Conservation (phyloP, 257 asterid species). For the Solanum gandarillasii region DNA sequence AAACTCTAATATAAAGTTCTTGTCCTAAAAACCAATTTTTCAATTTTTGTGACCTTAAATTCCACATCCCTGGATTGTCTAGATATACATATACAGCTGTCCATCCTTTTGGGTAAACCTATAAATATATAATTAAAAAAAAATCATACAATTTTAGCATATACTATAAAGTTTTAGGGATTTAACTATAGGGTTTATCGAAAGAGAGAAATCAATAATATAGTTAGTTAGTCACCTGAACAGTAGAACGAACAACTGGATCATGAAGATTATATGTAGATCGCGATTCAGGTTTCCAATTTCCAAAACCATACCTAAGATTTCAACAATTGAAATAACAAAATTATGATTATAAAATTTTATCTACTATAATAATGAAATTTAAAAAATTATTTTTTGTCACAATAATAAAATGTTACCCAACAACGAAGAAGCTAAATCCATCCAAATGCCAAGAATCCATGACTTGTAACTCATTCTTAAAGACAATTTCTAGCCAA, state of each 20-base stretch:
- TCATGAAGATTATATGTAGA: constrained; percentile 28
- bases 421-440: constrained; percentile 45
- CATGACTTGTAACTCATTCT: constrained; percentile 14
- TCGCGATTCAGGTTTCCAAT: constrained; percentile 35
- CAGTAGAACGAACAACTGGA: constrained; percentile 55
- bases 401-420: constrained; percentile 9
- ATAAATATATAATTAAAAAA: too few species aligned
- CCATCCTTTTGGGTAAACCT: constrained; percentile 79
- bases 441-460: constrained; percentile 84
- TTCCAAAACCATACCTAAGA: constrained; percentile 36
- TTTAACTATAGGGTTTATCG: not conserved
- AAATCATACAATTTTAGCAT: not conserved
- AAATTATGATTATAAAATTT: not conserved
- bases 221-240: constrained; percentile 24
- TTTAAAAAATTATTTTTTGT: not conserved
- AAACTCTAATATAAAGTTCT: constrained; percentile 67
- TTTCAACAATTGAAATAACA: not conserved
- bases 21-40: constrained; percentile 54
- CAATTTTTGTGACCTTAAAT: constrained; percentile 56
- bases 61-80: constrained; percentile 90
- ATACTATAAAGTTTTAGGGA: not conserved
- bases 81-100: constrained; percentile 47
- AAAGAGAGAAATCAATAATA: not conserved
- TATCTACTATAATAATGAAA: not conserved
- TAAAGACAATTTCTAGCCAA: constrained; percentile 57